Conservation (phyloP, 2,329 filamentous ascomycete genomes). For the Trichoderma cornu-damae region DNA sequence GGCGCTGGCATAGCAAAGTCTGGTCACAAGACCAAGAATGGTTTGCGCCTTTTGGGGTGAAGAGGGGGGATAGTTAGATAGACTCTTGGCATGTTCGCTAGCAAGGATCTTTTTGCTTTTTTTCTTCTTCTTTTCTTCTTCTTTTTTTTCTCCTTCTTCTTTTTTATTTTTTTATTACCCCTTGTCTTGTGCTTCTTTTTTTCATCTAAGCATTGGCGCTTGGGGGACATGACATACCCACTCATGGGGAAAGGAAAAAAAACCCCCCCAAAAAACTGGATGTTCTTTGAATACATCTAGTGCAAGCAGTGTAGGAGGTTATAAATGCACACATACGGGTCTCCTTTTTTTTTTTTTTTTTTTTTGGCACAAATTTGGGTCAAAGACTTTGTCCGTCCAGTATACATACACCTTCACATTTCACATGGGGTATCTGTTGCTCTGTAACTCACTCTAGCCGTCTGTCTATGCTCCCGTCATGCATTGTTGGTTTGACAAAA, state of each 20-base stretch:
- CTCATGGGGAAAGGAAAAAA: not conserved
- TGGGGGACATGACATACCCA: conserved; percentile 8
- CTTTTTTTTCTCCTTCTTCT: no score
- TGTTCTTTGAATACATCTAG: no score
- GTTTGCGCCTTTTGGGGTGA: conserved; percentile 56
- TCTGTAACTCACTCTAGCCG: not conserved
- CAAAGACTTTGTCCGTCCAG: not conserved
- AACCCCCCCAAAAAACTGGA: no score
- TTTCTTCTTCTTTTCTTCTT: not conserved
- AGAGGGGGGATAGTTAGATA: no score
- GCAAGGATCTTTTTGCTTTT: not conserved
- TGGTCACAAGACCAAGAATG: conserved; percentile 63
- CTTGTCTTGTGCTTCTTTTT: not conserved
- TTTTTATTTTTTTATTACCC: no score
- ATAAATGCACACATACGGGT: not conserved
- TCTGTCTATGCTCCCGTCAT: conserved; percentile 7
- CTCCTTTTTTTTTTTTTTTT: not conserved
- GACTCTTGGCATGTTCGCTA: not conserved
- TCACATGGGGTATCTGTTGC: conserved; percentile 5
- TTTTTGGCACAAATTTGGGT: not conserved
- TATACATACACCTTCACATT: conserved; percentile 11
- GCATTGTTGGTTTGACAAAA: not conserved
- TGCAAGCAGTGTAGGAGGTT: not conserved
- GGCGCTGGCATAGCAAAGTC: conserved; percentile 55
- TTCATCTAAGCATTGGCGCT: conserved; percentile 7